Evolutionary conservation across 768 basidiomycete species (phyloP).

Genomic region (Boletus edulis): DNA sequence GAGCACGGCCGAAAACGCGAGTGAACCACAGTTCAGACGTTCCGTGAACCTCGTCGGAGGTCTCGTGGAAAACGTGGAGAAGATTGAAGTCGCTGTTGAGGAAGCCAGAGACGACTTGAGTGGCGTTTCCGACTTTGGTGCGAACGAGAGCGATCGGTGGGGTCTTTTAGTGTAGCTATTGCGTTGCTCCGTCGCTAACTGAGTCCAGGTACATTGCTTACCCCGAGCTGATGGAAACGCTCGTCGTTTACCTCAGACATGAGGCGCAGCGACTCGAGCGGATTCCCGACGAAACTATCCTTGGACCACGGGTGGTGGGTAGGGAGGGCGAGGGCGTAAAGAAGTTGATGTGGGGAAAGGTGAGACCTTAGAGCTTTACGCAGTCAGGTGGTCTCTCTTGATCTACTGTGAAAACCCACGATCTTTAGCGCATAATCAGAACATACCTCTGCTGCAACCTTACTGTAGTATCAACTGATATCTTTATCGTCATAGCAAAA

Average conservation of each 20-base stretch:
- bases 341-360: conserved; percentile 29
- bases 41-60: conserved; percentile 72
- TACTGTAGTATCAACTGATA: background rate
- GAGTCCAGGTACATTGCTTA: conserved; percentile 68
- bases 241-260: conserved; percentile 67
- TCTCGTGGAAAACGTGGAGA: conserved; percentile 56
- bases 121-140: conserved; percentile 69
- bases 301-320: conserved; percentile 33
- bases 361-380: conserved; percentile 13
- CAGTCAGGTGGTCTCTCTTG: background rate
- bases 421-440: conserved; percentile 1
- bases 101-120: conserved; percentile 63
- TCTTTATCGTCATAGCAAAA: background rate
- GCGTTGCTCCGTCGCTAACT: background rate
- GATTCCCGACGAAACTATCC: conserved; percentile 41
- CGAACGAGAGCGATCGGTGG: conserved; percentile 42
- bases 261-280: conserved; percentile 70
- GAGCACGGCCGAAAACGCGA: conserved; percentile 3
- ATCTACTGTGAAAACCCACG: background rate
- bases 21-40: conserved; percentile 44
- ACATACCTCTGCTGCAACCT: background rate
- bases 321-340: conserved; percentile 32
- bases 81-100: conserved; percentile 56
- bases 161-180: background rate
- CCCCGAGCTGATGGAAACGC: conserved; percentile 67